Base-by-base conservation (phyloP, 352 stramenopile genomes). In the Blastocystis sp. region DNA sequence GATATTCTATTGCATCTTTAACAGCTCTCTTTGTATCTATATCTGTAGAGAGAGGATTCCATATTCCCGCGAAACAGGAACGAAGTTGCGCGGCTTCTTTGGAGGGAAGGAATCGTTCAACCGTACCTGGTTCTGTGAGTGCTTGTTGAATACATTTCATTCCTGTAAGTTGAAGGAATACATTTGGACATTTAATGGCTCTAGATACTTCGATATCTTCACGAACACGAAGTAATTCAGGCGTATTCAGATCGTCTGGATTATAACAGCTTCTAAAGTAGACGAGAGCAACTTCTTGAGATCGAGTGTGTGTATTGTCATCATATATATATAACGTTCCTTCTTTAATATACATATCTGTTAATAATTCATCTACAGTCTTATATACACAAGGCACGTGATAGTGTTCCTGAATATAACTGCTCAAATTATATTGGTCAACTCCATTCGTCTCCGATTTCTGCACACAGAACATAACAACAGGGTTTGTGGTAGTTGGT, bases 61-160 rank as follows among this genome's bases (percentile, higher is more conserved):
- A 96, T 23, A 95, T 71, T 4, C 85, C 86, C 9, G 87, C 86
- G 70, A 96, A 96, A 9, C 77, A 87, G 1, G 68, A 74, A 42
- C 91, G 78, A 37, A 96, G 72, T 18, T 74, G 45, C 18, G 54
- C 55, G 42, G 24, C 72, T 69, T 65, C 13, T 13, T 48, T 44
- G 1, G 55, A 48, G 36, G 25, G 49, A 69, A 93, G 73, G 58
- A 95, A 94, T 21, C 72, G 73, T 65, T 92, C 82, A 45, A 95
- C 58, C 2, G 80, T 73, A 0, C 74, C 71, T 0, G 75, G 73
- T 9, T 76, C 69, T 9, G 84, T 83, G 30, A 96, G 72, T 57
- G 84, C 82, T 67, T 96, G 89, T 71, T 96, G 89, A 24, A 96
- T 83, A 68, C 95, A 95, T 73, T 96, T 96, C 16, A 84, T 92